Base-by-base conservation (phyloP, 2,329 filamentous ascomycete species). In the Nothopassalora personata region DNA sequence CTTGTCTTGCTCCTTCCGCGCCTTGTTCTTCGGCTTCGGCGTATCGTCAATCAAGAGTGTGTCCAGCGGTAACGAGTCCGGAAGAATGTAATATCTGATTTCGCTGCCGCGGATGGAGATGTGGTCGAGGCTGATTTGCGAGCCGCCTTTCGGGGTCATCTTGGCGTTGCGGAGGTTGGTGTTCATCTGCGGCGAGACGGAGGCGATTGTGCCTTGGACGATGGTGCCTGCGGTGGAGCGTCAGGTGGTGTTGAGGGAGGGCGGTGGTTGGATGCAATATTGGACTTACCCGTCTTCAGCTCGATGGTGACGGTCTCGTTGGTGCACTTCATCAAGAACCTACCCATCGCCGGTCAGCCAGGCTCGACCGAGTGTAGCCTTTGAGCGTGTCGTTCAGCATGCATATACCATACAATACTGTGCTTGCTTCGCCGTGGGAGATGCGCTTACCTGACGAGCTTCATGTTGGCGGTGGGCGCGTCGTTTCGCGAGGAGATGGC, bases 11-110 rank as follows among this genome's bases (percentile, higher is more conserved):
- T 97, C 94, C 83, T 99, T 99, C 73, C 93, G 86, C 28, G 94
- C 93, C 86, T 99, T 99, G 80, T 99, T 99, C 88, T 97, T 97
- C 62, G 94, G 93, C 82, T 99, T 99, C 54, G 93, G 91, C 70
- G 91, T 86, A 77, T 99, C 94, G 75, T 99, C 94, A 68, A 99
- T 91, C 63, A 99, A 83, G 55, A 99, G 83, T 45, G 93, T 97
- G 76, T 99, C 94, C 65, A 99, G 84, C 43, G 93, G 93, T 70
- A 99, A 83, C 64, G 90, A 94, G 79, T 99, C 94, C 58, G 94
- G 94, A 10, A 99, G 87, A 74, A 99, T 96, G 75, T 89, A 93
- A 79, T 97, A 97, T 76, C 94, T 87, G 75, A 99, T 95, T 19
- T 92, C 97, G 62, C 90, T 95, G 70, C 94, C 94, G 67, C 94